Conservation (phyloP, 78 protist species). For the Dictyostelium brefeldianum region DNA sequence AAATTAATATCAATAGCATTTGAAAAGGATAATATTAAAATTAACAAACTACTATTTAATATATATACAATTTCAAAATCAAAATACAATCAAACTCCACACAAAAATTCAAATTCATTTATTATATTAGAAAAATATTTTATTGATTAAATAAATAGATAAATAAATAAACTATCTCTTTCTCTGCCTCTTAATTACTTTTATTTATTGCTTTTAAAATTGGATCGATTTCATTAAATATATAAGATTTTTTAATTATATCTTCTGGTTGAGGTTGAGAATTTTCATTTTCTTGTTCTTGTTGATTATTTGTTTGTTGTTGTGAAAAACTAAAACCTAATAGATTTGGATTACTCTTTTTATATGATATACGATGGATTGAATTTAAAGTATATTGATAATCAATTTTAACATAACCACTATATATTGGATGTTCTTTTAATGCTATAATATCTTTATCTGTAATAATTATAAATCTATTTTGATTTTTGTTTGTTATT, state of each 20-base stretch:
- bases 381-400: not conserved
- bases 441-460: conserved; percentile 12
- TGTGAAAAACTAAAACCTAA: conserved; percentile 3
- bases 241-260: conserved; percentile 11
- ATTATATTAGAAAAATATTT: no score
- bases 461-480: conserved; percentile 29
- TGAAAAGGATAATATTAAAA: no score
- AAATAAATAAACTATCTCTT: no score
- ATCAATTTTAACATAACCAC: conserved; percentile 65
- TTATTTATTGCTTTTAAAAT: conserved; percentile 20
- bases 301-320: not conserved
- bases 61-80: no score
- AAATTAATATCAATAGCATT: no score
- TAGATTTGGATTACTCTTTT: conserved; percentile 16
- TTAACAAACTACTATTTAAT: no score
- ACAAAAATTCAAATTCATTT: no score
- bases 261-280: not conserved
- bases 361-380: conserved; percentile 11
- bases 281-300: not conserved
- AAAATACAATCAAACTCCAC: no score
- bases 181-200: not conserved
- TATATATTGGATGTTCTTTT: conserved; percentile 37
- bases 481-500: not conserved
- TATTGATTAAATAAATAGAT: no score
- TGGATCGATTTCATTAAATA: not conserved